These are phyloP conservation scores for Sporothrix euskadiensis DNA, from an alignment of 2,329 filamentous ascomycete genomes.

Conservation along the genomic window DNA sequence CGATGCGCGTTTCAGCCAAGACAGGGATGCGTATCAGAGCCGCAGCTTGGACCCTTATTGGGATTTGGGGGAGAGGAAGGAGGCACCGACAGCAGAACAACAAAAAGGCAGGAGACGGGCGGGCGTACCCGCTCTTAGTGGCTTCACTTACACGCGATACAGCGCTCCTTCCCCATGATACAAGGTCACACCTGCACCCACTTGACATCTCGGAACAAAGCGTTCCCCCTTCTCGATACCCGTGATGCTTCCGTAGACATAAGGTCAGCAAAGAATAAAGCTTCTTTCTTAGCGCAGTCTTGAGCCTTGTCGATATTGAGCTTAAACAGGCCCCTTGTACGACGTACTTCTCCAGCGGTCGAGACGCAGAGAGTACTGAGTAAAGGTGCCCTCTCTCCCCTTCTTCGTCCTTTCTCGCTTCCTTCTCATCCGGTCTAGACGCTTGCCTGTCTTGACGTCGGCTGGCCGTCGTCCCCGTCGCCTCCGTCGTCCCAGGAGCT, in stretches of 20 bases:
- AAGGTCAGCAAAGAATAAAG: neutral
- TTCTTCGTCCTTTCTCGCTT: neutral
- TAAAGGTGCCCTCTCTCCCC: neutral
- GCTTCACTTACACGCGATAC: neutral
- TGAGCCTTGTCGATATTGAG: neutral
- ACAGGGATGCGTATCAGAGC: slow-evolving; percentile 33
- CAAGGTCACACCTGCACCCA: neutral
- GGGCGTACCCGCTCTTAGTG: slow-evolving; percentile 18
- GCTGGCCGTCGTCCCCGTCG: slow-evolving; percentile 1
- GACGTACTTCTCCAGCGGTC: neutral
- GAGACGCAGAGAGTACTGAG: neutral
- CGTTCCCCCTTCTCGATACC: neutral
- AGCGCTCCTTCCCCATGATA: neutral
- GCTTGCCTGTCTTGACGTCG: slow-evolving; percentile 1
- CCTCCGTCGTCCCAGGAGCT: slow-evolving; percentile 1
- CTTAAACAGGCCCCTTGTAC: slow-evolving; percentile 10
- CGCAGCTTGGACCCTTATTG: slow-evolving; percentile 27
- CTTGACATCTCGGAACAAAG: neutral
- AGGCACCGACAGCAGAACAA: neutral
- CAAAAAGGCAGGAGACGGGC: neutral
- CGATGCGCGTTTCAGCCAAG: slow-evolving; percentile 34
- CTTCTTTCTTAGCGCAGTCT: neutral
- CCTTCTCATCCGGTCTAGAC: slow-evolving; percentile 2
- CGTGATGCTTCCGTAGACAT: neutral
- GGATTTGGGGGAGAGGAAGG: neutral